Evolutionary conservation across 176 grass and related monocot genomes (phyloP).

Genomic region (Microstegium vimineum): DNA sequence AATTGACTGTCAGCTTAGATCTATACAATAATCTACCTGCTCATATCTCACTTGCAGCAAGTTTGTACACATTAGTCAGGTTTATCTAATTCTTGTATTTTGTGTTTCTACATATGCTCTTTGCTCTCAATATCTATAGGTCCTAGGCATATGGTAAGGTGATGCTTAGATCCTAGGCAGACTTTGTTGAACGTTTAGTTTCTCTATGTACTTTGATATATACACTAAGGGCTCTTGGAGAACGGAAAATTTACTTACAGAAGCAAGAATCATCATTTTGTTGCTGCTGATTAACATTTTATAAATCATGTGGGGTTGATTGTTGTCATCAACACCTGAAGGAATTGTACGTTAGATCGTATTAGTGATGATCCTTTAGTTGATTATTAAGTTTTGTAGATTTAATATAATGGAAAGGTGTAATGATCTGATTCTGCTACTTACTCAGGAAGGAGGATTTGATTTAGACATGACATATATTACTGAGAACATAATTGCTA

Average conservation of each 20-base stretch:
- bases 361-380: neutral
- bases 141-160: neutral
- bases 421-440: conserved; percentile 40
- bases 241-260: neutral
- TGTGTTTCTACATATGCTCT: neutral
- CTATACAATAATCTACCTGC: neutral
- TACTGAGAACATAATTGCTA: conserved; percentile 99
- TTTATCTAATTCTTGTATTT: neutral
- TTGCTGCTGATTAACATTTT: neutral
- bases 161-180: neutral
- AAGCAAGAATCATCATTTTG: neutral
- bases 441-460: conserved; percentile 94
- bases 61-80: neutral
- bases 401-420: neutral
- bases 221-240: neutral
- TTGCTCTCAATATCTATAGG: neutral
- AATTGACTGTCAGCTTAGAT: neutral
- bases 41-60: conserved; percentile 19
- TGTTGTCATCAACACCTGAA: neutral
- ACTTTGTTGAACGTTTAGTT: neutral
- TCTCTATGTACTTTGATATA: conserved; percentile 4
- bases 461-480: conserved; percentile 99
- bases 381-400: neutral
- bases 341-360: conserved; percentile 4
- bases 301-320: neutral